Evolutionary conservation across 371 early-diverging fungal species (phyloP).

Genomic region (Syncephalastrum racemosum): DNA sequence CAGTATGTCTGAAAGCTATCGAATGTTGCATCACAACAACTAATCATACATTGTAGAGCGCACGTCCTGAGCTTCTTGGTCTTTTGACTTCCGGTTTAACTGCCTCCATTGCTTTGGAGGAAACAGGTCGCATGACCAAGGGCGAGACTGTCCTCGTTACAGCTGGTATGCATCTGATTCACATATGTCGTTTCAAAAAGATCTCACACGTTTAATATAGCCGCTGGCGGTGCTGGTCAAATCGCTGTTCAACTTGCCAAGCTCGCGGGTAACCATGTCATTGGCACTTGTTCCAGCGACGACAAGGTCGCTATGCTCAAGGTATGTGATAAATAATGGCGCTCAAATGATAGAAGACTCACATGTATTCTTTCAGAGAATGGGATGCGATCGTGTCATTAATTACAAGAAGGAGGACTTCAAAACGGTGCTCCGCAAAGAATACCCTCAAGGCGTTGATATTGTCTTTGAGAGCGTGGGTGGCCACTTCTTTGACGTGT

Average conservation of each 20-base stretch:
- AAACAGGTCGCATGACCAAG: slow-evolving; percentile 33
- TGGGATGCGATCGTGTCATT: slow-evolving; percentile 49
- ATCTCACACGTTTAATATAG: slow-evolving; percentile 7
- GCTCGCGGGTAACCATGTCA: slow-evolving; percentile 49
- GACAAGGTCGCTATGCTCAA: slow-evolving; percentile 46
- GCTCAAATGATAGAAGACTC: background rate
- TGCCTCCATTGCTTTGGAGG: slow-evolving; percentile 43
- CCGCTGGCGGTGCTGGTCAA: slow-evolving; percentile 55
- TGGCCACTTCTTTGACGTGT: slow-evolving; percentile 43
- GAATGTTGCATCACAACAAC: background rate
- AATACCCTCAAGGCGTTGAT: slow-evolving; percentile 59
- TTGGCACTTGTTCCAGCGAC: slow-evolving; percentile 51
- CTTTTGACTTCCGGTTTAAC: slow-evolving; percentile 58
- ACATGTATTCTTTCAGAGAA: slow-evolving; percentile 5
- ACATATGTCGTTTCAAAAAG: background rate
- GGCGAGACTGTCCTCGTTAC: slow-evolving; percentile 45
- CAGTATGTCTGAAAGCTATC: slow-evolving; percentile 21
- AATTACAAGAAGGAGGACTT: slow-evolving; percentile 54
- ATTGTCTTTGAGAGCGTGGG: slow-evolving; percentile 50
- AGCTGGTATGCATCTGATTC: slow-evolving; percentile 25
- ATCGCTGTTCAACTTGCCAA: slow-evolving; percentile 54
- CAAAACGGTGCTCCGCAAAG: slow-evolving; percentile 49
- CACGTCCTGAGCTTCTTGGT: slow-evolving; percentile 39
- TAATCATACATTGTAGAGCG: slow-evolving; percentile 11
- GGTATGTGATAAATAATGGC: slow-evolving; percentile 8